Percentiles rank a stretch among this genome's conserved stretches.
Evolutionary conservation across 768 basidiomycete species (phyloP).

Genomic region (Lanmaoa rubissima): DNA sequence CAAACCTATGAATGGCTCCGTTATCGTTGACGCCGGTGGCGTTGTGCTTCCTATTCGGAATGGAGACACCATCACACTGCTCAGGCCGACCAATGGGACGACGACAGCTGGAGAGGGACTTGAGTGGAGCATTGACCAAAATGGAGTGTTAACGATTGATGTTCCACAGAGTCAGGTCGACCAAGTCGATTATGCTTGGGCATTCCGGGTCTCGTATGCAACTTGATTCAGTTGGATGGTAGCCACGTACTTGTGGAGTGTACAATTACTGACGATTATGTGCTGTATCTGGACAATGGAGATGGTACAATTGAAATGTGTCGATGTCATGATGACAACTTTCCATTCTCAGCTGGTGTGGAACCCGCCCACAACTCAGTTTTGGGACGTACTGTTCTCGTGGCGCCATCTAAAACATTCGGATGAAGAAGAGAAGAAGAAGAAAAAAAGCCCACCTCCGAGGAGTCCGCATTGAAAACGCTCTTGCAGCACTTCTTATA

Average conservation of each 20-base stretch:
- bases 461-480: not conserved
- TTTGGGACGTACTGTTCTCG: constrained; percentile 9
- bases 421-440: constrained; percentile 1
- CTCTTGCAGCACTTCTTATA: not conserved
- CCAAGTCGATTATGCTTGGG: constrained; percentile 38
- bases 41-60: constrained; percentile 41
- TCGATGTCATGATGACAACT: not conserved
- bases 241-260: not conserved
- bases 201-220: constrained; percentile 38
- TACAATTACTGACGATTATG: not conserved
- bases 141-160: constrained; percentile 32
- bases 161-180: constrained; percentile 26
- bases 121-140: constrained; percentile 31
- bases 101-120: constrained; percentile 14
- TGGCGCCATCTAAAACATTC: not conserved
- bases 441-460: not conserved
- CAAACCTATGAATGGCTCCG: constrained; percentile 31
- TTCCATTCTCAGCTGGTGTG: constrained; percentile 2
- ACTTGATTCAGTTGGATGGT: not conserved
- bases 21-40: constrained; percentile 35
- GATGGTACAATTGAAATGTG: not conserved
- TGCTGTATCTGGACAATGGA: not conserved
- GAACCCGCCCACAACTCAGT: not conserved
- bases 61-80: constrained; percentile 43
- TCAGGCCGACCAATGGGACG: constrained; percentile 29